These are phyloP conservation scores for Nymphaea thermarum DNA, from an alignment of 164 flowering plant genomes.

Conservation along the genomic window DNA sequence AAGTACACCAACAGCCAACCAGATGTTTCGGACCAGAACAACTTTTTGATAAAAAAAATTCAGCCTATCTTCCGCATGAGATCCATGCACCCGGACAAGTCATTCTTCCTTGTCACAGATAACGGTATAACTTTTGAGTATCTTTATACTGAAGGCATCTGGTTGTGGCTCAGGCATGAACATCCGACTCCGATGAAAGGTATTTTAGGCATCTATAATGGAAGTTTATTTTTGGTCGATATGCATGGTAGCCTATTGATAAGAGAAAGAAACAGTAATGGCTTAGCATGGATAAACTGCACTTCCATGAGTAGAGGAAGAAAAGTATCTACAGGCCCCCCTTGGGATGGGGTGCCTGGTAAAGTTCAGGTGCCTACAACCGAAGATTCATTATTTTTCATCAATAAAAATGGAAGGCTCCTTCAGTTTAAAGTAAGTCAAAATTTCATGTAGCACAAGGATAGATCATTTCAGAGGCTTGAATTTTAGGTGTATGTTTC, in stretches of 20 bases:
- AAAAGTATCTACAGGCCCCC: conserved; percentile 55
- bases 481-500: no score
- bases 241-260: conserved; percentile 42
- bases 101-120: conserved; percentile 55
- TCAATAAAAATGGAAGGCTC: conserved; percentile 60
- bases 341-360: conserved; percentile 64
- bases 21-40: conserved; percentile 18
- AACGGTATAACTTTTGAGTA: conserved; percentile 50
- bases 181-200: conserved; percentile 51
- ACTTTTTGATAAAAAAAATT: conserved; percentile 17
- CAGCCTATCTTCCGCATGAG: conserved; percentile 38
- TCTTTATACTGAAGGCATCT: conserved; percentile 41
- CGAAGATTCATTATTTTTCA: conserved; percentile 63
- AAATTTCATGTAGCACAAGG: neutral
- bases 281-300: conserved; percentile 69
- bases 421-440: conserved; percentile 61
- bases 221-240: conserved; percentile 65
- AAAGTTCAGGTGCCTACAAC: conserved; percentile 22
- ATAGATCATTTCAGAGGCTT: no score
- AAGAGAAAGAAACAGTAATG: conserved; percentile 49
- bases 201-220: conserved; percentile 62
- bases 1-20: conserved; percentile 8
- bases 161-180: conserved; percentile 76
- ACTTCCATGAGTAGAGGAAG: conserved; percentile 59
- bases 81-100: conserved; percentile 46